Conservation (phyloP, 1,284 basidiomycete genomes). For the Cryptococcus sp. region DNA sequence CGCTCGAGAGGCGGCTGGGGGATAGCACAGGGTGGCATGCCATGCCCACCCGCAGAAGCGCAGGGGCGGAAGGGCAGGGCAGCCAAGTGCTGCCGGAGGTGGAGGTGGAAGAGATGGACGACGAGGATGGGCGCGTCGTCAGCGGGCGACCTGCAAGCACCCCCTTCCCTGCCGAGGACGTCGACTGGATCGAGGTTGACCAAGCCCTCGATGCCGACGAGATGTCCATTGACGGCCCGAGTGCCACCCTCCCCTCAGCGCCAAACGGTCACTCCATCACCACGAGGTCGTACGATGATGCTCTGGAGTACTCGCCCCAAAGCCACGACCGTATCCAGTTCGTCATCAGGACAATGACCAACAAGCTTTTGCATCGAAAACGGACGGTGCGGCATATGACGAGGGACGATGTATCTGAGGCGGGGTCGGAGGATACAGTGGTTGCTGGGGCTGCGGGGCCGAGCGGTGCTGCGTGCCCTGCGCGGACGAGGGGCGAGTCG, state of each 20-base stretch:
- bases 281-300: conserved; percentile 24
- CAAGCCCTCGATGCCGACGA: conserved; percentile 18
- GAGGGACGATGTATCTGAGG: conserved; percentile 6
- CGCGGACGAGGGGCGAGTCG: too few species aligned
- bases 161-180: conserved; percentile 17
- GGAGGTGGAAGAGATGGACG: conserved; percentile 7
- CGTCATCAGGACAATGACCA: conserved; percentile 52
- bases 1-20: conserved; percentile 16
- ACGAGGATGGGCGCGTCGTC: conserved; percentile 8
- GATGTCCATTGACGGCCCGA: not conserved
- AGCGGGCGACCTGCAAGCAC: not conserved
- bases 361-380: conserved; percentile 50
- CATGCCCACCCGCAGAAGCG: conserved; percentile 1
- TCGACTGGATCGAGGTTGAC: conserved; percentile 50
- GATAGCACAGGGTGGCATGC: not conserved
- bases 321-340: conserved; percentile 47
- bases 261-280: conserved; percentile 13
- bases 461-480: too few species aligned
- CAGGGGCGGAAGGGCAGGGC: not conserved
- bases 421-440: conserved; percentile 11
- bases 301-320: conserved; percentile 36
- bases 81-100: conserved; percentile 14
- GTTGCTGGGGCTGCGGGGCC: not conserved
- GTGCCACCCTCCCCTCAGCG: conserved; percentile 9
- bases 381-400: conserved; percentile 43